Evolutionary conservation across 2,329 filamentous ascomycete genomes (phyloP), one percentile per base, ranked within the genome.

Genomic region (Aaosphaeria arxii): DNA sequence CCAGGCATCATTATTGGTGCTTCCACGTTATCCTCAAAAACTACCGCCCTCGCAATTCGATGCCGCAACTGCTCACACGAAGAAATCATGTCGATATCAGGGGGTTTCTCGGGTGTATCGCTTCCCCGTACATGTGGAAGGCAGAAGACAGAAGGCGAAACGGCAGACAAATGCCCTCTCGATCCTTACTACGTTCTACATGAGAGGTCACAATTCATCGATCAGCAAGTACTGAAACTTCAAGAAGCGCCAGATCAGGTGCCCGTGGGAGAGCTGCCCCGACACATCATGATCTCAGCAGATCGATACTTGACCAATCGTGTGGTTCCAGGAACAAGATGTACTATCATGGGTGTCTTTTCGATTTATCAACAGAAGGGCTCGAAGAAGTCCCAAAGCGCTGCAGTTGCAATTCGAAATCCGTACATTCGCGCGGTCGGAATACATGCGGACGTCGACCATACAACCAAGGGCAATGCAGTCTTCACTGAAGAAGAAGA

Each of bases 201-300:
- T 67, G 94, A 99, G 71, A 91, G 88, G 69, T 96, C 89, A 35
- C 84, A 85, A 54, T 99, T 99, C 67, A 91, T 97, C 62, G 94
- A 99, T 64, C 94, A 99, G 71, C 94, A 99, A 71, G 89, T 99
- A 51, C 87, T 99, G 68, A 99, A 99, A 71, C 83, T 99, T 13
- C 94, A 99, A 68, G 94, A 99, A 72, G 94, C 92, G 0, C 94
- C 94, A 1, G 94, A 99, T 64, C 91, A 97, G 71, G 94, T 99
- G 0, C 94, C 94, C 0, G 94, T 99, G 1, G 94, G 94, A 74
- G 94, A 99, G 72, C 76, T 99, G 43, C 94, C 94, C 3, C 82
- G 94, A 39, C 94, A 99, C 62, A 95, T 99, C 41, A 82, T 97
- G 52, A 89, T 99, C 52, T 95, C 91, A 0, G 94, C 94, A n/a